Percentiles rank a stretch among this genome's conserved stretches.
phyloP scores from a whole-genome alignment of 2,329 filamentous ascomycete genomes.

The Colletotrichum australisinense region DNA sequence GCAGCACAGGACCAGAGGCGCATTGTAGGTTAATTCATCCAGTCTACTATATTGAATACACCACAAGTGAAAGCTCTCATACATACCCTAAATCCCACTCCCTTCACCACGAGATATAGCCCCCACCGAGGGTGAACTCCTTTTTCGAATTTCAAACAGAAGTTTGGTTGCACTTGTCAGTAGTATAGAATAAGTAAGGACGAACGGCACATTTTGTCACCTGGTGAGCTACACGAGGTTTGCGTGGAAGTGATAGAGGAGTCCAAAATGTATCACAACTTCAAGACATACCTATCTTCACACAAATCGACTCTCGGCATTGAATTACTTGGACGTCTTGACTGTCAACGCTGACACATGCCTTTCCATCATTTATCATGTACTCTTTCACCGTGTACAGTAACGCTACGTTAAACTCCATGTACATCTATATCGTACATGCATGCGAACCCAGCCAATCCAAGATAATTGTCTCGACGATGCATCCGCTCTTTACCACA shows the following conservation, averaged over 20 bases:
- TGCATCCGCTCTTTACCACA: neutral
- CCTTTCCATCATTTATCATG: conserved; percentile 30
- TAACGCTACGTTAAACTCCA: conserved; percentile 11
- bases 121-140: no score
- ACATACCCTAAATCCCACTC: no score
- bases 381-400: conserved; percentile 25
- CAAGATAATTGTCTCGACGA: neutral
- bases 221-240: neutral
- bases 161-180: neutral
- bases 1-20: neutral
- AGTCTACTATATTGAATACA: no score
- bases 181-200: neutral
- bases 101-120: no score
- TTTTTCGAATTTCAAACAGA: no score
- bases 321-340: neutral
- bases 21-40: no score
- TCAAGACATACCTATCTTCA: neutral
- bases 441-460: neutral
- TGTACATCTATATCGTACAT: conserved; percentile 31
- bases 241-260: no score
- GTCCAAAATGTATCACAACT: neutral
- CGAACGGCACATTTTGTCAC: neutral
- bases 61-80: no score
- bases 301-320: neutral
- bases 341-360: neutral